Evolutionary conservation across 805 yeast genomes (phyloP).

Genomic region (Candida tammaniensis): DNA sequence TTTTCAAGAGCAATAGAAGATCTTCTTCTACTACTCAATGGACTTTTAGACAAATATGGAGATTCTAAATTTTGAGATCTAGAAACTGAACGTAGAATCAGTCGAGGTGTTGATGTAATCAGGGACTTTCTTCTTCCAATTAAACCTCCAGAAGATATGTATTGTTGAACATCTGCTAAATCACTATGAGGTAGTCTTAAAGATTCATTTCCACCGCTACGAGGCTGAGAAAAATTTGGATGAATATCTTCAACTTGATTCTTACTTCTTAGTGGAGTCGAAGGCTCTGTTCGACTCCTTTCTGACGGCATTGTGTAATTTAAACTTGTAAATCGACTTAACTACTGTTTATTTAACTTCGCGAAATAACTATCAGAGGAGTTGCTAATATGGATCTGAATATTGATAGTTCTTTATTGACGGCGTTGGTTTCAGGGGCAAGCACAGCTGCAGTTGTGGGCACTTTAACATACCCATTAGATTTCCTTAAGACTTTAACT

Average conservation of each 20-base stretch:
- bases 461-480: conserved; percentile 67
- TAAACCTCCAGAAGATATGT: no score
- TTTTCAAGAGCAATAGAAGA: conserved; percentile 24
- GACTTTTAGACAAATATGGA: conserved; percentile 1
- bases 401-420: conserved; percentile 38
- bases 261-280: conserved; percentile 17
- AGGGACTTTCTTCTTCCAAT: conserved; percentile 2
- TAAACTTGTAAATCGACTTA: no score
- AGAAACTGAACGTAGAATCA: conserved; percentile 4
- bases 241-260: no score
- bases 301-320: conserved; percentile 1
- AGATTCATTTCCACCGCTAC: neutral
- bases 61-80: conserved; percentile 6
- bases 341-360: neutral
- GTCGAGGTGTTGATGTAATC: conserved; percentile 4
- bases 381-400: no score
- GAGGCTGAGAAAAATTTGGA: conserved; percentile 2
- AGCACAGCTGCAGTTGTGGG: conserved; percentile 64
- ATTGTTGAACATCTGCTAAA: conserved; percentile 5
- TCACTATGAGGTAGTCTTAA: conserved; percentile 10
- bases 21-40: conserved; percentile 17
- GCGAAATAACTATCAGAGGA: neutral
- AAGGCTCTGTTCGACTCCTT: conserved; percentile 17
- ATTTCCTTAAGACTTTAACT: conserved; percentile 60
- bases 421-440: conserved; percentile 59